Conservation (phyloP, 768 basidiomycete genomes). For the Neoboletus magnificus region DNA sequence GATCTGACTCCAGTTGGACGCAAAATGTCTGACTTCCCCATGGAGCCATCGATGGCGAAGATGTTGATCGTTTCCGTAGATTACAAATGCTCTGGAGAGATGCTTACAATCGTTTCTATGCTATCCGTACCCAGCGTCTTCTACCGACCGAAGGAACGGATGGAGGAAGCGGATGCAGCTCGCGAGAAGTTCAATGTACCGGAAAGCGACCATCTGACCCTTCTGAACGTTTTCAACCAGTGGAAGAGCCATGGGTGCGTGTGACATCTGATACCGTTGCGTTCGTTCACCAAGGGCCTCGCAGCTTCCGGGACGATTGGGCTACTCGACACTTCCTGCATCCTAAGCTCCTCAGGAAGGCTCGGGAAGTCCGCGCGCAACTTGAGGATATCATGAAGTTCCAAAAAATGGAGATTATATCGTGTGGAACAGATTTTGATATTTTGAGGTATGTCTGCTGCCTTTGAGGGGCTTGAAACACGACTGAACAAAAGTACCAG, state of each 20-base stretch:
- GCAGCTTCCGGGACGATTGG: constrained; percentile 92
- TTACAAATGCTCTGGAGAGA: constrained; percentile 88
- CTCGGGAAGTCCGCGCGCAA: constrained; percentile 91
- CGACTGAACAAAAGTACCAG: constrained; percentile 36
- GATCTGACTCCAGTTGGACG: constrained; percentile 88
- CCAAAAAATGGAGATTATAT: constrained; percentile 93
- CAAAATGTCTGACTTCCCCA: constrained; percentile 99
- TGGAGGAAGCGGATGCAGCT: constrained; percentile 97
- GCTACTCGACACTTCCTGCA: constrained; percentile 93
- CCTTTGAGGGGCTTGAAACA: background rate
- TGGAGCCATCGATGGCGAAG: constrained; percentile 99
- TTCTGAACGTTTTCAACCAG: constrained; percentile 95
- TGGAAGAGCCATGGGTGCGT: constrained; percentile 95
- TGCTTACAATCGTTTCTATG: constrained; percentile 99
- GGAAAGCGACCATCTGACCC: constrained; percentile 94
- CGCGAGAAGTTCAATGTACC: constrained; percentile 98
- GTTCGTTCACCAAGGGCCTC: constrained; percentile 3
- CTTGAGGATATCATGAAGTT: constrained; percentile 99
- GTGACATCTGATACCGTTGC: background rate
- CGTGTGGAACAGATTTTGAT: constrained; percentile 94
- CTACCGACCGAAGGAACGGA: constrained; percentile 93
- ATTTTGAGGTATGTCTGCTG: constrained; percentile 56
- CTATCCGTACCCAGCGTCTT: constrained; percentile 97
- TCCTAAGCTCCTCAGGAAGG: constrained; percentile 92
- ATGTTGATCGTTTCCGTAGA: constrained; percentile 93